Conservation (phyloP, 164 flowering plant species). For the Stephania japonica region DNA sequence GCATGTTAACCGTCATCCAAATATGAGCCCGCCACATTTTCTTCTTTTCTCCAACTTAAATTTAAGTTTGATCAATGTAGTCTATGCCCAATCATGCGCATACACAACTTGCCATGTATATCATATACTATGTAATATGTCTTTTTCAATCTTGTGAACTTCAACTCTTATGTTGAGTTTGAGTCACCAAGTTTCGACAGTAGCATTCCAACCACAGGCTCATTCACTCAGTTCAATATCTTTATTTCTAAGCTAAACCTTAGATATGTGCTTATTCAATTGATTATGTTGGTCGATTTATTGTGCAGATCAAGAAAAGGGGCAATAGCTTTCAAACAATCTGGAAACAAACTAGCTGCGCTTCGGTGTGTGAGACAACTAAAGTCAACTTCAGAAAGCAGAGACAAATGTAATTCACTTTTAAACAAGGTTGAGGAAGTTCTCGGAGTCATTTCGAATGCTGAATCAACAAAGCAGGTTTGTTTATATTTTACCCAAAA, state of each 20-base stretch:
- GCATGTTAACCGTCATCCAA: too few species aligned
- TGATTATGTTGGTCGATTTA: constrained; percentile 7
- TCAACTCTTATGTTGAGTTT: not conserved
- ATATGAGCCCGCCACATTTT: too few species aligned
- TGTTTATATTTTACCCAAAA: constrained; percentile 4
- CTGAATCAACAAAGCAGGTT: constrained; percentile 83
- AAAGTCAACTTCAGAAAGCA: constrained; percentile 50
- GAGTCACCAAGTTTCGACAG: not conserved
- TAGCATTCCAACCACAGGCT: not conserved
- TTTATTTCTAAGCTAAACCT: not conserved
- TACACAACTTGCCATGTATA: too few species aligned
- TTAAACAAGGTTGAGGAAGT: constrained; percentile 79
- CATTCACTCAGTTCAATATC: not conserved
- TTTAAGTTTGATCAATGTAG: too few species aligned
- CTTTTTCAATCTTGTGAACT: too few species aligned
- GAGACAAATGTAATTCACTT: constrained; percentile 59
- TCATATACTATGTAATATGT: too few species aligned
- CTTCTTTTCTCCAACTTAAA: too few species aligned
- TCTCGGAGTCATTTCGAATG: constrained; percentile 51
- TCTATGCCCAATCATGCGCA: too few species aligned
- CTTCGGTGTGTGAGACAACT: constrained; percentile 52
- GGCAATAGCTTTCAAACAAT: constrained; percentile 49
- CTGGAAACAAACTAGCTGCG: constrained; percentile 62
- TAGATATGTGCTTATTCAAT: not conserved
- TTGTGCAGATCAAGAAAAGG: constrained; percentile 53